Percentiles rank a stretch among this genome's conserved stretches.
phyloP scores from a whole-genome alignment of 768 basidiomycete species.

The Phylloporus sp. region DNA sequence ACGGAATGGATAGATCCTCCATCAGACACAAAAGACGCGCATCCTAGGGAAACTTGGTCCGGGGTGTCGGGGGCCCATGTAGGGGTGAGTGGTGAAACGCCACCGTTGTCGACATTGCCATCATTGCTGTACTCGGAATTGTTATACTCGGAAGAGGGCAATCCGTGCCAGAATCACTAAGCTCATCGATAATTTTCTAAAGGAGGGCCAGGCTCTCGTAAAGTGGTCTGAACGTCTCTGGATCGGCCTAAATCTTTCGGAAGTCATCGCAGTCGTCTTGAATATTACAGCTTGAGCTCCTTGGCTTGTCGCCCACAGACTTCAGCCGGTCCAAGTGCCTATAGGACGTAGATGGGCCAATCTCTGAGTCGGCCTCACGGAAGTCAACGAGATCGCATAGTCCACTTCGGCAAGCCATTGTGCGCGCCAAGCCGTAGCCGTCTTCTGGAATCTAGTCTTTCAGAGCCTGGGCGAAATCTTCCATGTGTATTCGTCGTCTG shows the following conservation, averaged over 20 bases:
- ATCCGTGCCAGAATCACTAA: conserved; percentile 9
- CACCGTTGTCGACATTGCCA: background rate
- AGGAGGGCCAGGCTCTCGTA: conserved; percentile 7
- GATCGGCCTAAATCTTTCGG: background rate
- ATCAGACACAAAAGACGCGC: background rate
- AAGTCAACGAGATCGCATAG: background rate
- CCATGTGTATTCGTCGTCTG: background rate
- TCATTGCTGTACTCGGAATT: background rate
- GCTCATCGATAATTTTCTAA: conserved; percentile 7
- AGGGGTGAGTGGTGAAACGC: background rate
- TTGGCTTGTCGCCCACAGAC: background rate
- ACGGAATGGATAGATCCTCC: conserved; percentile 1
- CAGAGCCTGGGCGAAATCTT: background rate
- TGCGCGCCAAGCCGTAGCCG: background rate
- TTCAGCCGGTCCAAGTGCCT: background rate
- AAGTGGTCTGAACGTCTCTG: background rate
- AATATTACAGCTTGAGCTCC: background rate
- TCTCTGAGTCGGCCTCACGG: background rate
- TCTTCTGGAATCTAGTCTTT: background rate
- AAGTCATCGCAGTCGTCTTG: background rate
- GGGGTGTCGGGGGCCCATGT: background rate
- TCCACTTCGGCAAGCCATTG: background rate
- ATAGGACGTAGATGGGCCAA: background rate
- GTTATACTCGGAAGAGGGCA: background rate
- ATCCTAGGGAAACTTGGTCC: conserved; percentile 2